A percentile compares a stretch with the other conserved stretches of the same genome.
These are phyloP conservation scores for Leccinum uliginosum DNA, from an alignment of 768 basidiomycete genomes.

Conservation along the genomic window DNA sequence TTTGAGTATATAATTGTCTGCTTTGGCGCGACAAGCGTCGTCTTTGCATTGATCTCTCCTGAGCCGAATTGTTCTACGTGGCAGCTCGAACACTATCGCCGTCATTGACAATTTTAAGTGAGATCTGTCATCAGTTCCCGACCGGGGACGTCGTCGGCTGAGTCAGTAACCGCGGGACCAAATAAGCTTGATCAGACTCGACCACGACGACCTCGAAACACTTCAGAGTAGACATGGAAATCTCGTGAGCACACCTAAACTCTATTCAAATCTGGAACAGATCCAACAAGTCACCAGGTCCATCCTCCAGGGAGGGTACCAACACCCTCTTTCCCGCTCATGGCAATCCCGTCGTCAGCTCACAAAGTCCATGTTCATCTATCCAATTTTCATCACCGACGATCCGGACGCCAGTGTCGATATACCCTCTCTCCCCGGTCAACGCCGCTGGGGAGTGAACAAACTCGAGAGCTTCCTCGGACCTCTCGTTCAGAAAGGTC, in stretches of 20 bases:
- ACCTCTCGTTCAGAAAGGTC: slow-evolving; percentile 85
- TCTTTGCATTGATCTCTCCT: neutral
- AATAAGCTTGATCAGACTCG: neutral
- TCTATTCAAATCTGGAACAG: neutral
- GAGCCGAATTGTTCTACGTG: neutral
- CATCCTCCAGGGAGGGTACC: slow-evolving; percentile 88
- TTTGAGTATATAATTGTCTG: neutral
- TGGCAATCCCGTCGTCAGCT: slow-evolving; percentile 82
- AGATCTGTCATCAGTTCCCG: neutral
- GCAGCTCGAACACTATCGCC: neutral
- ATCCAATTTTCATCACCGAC: slow-evolving; percentile 97
- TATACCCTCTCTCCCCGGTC: slow-evolving; percentile 78
- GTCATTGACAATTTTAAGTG: neutral
- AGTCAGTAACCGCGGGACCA: neutral
- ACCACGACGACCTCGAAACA: neutral
- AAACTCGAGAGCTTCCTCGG: slow-evolving; percentile 81
- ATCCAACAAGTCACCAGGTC: slow-evolving; percentile 41
- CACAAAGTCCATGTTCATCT: slow-evolving; percentile 95
- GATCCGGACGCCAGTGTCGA: slow-evolving; percentile 80
- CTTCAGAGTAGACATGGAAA: slow-evolving; percentile 37
- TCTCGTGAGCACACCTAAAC: slow-evolving; percentile 36
- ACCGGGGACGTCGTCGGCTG: neutral
- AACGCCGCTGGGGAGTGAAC: slow-evolving; percentile 94
- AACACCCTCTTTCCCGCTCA: slow-evolving; percentile 82
- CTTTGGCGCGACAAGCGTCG: neutral